Conservation (phyloP, 371 early-diverging fungal genomes). For the Mortierella sp. region DNA sequence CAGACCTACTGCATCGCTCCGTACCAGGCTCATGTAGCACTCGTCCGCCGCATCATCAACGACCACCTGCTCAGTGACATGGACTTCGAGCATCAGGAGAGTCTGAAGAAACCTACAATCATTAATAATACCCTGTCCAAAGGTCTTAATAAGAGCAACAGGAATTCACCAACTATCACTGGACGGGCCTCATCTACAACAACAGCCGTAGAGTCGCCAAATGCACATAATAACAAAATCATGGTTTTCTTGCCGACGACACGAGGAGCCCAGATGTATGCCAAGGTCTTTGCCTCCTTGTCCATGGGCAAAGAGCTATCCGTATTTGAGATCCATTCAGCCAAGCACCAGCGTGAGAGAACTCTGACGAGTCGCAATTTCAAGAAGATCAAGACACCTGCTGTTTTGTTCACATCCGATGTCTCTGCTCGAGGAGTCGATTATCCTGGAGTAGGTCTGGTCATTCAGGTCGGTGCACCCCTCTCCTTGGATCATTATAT, state of each 20-base stretch:
- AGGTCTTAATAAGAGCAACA: not conserved
- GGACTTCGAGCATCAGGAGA: conserved; percentile 30
- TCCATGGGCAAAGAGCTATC: conserved; percentile 58
- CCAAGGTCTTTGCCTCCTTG: conserved; percentile 63
- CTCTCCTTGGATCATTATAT: conserved; percentile 91
- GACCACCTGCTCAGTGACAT: conserved; percentile 40
- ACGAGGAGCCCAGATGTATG: conserved; percentile 77
- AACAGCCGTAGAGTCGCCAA: not conserved
- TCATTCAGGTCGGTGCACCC: conserved; percentile 97
- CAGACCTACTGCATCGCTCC: conserved; percentile 83
- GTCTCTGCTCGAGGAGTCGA: conserved; percentile 99
- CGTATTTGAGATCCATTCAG: conserved; percentile 85
- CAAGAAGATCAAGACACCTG: conserved; percentile 62
- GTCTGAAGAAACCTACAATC: conserved; percentile 12
- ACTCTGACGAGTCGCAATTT: conserved; percentile 71
- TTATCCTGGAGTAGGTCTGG: conserved; percentile 95
- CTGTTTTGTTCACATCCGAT: conserved; percentile 97
- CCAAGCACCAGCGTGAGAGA: conserved; percentile 78
- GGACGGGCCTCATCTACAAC: not conserved
- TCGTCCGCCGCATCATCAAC: conserved; percentile 72
- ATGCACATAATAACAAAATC: conserved; percentile 73
- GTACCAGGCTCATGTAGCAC: conserved; percentile 70
- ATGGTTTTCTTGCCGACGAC: conserved; percentile 95
- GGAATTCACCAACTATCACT: not conserved
- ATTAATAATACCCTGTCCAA: not conserved